phyloP scores from a whole-genome alignment of 768 basidiomycete genomes.

The Naganishia friedmannii region DNA sequence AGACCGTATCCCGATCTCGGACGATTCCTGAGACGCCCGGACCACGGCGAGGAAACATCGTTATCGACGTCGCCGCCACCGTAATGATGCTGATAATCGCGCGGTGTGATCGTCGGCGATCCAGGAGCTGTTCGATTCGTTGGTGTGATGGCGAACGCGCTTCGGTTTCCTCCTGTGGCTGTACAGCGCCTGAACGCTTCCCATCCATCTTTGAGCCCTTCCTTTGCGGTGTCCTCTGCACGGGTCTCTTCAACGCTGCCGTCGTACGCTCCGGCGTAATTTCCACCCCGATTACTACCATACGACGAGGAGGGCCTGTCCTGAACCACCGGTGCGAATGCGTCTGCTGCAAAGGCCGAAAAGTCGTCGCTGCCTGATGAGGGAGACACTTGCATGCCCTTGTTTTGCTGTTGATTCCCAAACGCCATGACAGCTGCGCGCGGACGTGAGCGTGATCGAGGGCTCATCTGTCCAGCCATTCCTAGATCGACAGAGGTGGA shows the following conservation, averaged over 20 bases:
- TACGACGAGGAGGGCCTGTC: constrained; percentile 4
- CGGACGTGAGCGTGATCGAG: constrained; percentile 11
- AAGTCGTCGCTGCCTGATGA: constrained; percentile 12
- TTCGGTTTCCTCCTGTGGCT: not conserved
- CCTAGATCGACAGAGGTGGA: constrained; percentile 1
- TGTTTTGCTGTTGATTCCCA: not conserved
- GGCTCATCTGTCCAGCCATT: not conserved
- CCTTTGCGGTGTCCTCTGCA: not conserved
- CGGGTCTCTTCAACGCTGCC: not conserved
- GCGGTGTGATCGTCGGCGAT: not conserved
- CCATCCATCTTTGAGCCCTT: constrained; percentile 5
- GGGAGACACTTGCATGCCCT: not conserved
- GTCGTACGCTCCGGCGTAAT: not conserved
- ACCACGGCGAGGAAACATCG: constrained; percentile 5
- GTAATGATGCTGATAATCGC: not conserved
- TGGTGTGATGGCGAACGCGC: constrained; percentile 17
- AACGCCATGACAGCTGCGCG: constrained; percentile 13
- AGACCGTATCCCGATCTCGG: not conserved
- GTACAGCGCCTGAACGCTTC: constrained; percentile 11
- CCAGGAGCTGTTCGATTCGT: constrained; percentile 19
- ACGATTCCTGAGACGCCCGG: not conserved
- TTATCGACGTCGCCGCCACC: not conserved
- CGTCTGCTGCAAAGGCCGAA: constrained; percentile 18
- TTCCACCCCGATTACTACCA: not conserved
- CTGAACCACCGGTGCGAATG: constrained; percentile 16